These are phyloP conservation scores for Yarrowia sp. DNA, from an alignment of 805 yeast genomes.

Conservation along the genomic window DNA sequence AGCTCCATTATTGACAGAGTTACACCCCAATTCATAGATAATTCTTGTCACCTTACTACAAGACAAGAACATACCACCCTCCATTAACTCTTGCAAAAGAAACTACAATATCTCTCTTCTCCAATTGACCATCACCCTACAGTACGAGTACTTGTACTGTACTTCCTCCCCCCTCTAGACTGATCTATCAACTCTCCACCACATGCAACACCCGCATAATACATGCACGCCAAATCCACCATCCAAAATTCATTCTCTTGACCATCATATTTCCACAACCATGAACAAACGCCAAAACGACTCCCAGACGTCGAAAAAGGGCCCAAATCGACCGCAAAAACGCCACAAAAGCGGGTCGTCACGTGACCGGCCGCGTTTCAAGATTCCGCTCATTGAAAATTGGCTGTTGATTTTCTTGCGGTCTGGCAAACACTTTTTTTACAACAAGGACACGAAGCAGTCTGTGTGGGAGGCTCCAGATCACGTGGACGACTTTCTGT, in stretches of 20 bases:
- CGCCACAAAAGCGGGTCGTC: neutral
- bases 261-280: neutral
- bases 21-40: too few relatives aligned
- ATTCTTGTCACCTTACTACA: too few relatives aligned
- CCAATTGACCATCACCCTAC: too few relatives aligned
- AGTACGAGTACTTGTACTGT: too few relatives aligned
- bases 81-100: too few relatives aligned
- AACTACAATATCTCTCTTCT: too few relatives aligned
- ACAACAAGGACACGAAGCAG: slow-evolving; percentile 35
- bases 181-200: neutral
- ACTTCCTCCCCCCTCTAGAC: too few relatives aligned
- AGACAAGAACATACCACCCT: too few relatives aligned
- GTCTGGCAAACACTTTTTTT: slow-evolving; percentile 45
- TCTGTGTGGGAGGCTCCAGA: slow-evolving; percentile 42
- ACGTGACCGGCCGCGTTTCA: slow-evolving; percentile 28
- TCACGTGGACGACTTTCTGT: slow-evolving; percentile 31
- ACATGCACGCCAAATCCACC: neutral
- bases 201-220: neutral
- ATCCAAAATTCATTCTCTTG: neutral
- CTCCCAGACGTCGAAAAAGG: neutral
- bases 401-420: slow-evolving; percentile 47
- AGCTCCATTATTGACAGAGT: neutral
- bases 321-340: neutral
- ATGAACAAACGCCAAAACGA: slow-evolving; percentile 17
- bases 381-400: slow-evolving; percentile 20